Evolutionary conservation across 345 rosid genomes (phyloP).

Genomic region (Capsella bursapastoris): DNA sequence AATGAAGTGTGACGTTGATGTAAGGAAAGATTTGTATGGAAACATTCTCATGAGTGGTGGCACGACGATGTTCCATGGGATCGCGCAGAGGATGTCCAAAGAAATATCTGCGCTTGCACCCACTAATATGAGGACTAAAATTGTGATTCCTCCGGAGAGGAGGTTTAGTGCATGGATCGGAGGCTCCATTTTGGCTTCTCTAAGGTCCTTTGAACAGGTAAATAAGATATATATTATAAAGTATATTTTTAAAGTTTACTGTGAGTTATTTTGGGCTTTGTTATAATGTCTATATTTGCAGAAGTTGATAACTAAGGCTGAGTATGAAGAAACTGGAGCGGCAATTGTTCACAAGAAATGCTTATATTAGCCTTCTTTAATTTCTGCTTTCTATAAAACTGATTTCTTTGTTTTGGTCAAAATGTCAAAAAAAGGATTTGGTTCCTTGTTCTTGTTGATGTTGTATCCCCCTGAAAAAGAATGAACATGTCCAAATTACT

Average conservation of each 20-base stretch:
- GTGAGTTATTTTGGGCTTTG: not conserved
- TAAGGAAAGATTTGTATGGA: not conserved
- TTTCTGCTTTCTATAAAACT: no score
- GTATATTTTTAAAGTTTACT: not conserved
- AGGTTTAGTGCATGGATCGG: not conserved
- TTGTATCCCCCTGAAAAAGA: not conserved
- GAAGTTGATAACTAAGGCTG: not conserved
- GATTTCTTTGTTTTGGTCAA: not conserved
- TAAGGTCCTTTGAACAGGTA: not conserved
- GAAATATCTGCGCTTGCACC: not conserved
- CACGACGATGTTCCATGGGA: not conserved
- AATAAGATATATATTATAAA: not conserved
- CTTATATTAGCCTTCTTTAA: not conserved
- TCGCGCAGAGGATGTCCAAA: not conserved
- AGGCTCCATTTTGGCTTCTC: constrained; percentile 1
- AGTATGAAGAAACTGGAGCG: not conserved
- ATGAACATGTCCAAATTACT: not conserved
- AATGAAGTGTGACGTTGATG: not conserved
- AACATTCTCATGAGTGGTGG: not conserved
- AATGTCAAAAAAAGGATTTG: not conserved
- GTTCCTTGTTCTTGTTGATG: not conserved
- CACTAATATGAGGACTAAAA: not conserved
- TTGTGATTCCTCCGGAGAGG: not conserved
- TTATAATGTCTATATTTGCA: not conserved
- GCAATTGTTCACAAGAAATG: not conserved